Evolutionary conservation across 345 rosid genomes (phyloP).

Genomic region (rapeseed (Brassica napus)): DNA sequence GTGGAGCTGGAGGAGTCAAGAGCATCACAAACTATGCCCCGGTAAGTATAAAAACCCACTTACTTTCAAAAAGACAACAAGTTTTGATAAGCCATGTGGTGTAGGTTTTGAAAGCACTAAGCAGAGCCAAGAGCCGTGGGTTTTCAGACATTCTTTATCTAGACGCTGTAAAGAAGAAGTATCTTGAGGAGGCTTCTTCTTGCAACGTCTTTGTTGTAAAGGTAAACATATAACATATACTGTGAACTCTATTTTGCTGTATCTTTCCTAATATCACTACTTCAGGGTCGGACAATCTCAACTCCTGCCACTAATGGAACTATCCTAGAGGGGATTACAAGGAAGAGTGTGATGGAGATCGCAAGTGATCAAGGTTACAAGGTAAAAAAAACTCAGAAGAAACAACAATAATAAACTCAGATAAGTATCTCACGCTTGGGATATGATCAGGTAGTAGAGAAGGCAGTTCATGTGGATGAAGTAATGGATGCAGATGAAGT

Average conservation of each 20-base stretch:
- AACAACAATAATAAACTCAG: not conserved
- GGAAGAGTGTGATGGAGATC: slow-evolving; percentile 45
- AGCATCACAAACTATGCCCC: slow-evolving; percentile 48
- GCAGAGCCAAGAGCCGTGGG: slow-evolving; percentile 82
- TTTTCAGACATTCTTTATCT: slow-evolving; percentile 92
- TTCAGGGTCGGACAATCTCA: slow-evolving; percentile 40
- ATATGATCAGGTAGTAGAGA: slow-evolving; percentile 46
- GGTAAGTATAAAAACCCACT: slow-evolving; percentile 20
- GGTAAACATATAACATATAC: slow-evolving; percentile 24
- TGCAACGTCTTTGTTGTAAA: slow-evolving; percentile 86
- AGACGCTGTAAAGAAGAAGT: slow-evolving; percentile 79
- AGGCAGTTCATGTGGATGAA: slow-evolving; percentile 45
- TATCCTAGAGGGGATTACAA: slow-evolving; percentile 47
- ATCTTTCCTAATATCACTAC: not conserved
- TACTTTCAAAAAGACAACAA: not conserved
- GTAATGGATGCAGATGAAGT: slow-evolving; percentile 56
- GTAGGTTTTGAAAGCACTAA: slow-evolving; percentile 86
- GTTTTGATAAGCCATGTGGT: slow-evolving; percentile 11
- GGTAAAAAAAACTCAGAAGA: slow-evolving; percentile 29
- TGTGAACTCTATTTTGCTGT: not conserved
- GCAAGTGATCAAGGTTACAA: slow-evolving; percentile 48
- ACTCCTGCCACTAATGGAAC: slow-evolving; percentile 46
- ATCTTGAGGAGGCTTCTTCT: slow-evolving; percentile 91
- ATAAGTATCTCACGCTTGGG: not conserved
- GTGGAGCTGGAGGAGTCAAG: slow-evolving; percentile 85